A percentile compares a stretch with the other conserved stretches of the same genome.
Conservation (phyloP, 2,329 filamentous ascomycete species). For the Fusarium sacchari region DNA sequence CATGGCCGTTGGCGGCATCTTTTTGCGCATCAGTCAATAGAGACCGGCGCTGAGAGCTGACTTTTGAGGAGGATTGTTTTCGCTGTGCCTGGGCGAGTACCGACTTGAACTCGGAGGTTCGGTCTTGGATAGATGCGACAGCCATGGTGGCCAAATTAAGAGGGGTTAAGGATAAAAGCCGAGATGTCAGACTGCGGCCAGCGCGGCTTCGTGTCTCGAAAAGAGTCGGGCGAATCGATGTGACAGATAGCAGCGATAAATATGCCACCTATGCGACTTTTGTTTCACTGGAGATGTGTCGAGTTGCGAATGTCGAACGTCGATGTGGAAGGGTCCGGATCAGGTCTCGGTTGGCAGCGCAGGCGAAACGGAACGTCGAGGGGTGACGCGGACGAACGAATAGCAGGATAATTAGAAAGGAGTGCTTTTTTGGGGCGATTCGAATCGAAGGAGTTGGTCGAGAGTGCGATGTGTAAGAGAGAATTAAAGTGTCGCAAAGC, state of each 20-base stretch:
- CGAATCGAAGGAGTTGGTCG: neutral
- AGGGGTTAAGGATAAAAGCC: constrained; percentile 22
- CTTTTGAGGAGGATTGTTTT: constrained; percentile 78
- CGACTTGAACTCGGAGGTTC: constrained; percentile 93
- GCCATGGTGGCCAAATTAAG: constrained; percentile 59
- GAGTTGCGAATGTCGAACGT: constrained; percentile 8
- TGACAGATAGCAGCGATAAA: neutral
- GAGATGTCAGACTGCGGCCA: constrained; percentile 48
- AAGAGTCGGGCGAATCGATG: neutral
- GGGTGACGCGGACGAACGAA: constrained; percentile 30
- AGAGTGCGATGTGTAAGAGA: constrained; percentile 17
- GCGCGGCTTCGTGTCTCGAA: constrained; percentile 46
- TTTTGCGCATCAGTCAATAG: constrained; percentile 81
- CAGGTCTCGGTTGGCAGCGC: constrained; percentile 27
- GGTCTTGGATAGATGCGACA: constrained; percentile 88
- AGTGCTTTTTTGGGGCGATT: constrained; percentile 8
- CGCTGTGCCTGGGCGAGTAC: constrained; percentile 89
- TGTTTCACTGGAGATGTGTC: constrained; percentile 1
- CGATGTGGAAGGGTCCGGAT: constrained; percentile 24
- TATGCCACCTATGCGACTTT: constrained; percentile 18
- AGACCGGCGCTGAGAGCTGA: constrained; percentile 81
- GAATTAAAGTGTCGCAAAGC: constrained; percentile 13
- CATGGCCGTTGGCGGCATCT: constrained; percentile 63
- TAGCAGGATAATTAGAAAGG: constrained; percentile 31
- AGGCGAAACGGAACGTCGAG: constrained; percentile 7